Evolutionary conservation across 192 early-diverging fungal species (phyloP), one percentile per base, ranked within the genome.

Genomic region (Coemansia sp.): DNA sequence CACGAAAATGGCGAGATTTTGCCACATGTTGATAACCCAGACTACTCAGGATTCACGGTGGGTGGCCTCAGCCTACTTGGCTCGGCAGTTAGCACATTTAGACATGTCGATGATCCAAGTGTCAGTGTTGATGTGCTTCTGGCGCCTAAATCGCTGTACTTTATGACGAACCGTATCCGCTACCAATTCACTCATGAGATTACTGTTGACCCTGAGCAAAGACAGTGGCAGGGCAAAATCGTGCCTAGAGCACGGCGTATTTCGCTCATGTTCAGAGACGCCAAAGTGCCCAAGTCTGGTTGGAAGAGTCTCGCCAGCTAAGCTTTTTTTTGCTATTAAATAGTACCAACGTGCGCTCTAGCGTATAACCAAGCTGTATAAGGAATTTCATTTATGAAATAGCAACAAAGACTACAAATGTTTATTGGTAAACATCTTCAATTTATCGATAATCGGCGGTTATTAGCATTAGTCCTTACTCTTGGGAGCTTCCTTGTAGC

Each of bases 121-220:
- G 72, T 76, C 34, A 66, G 69, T 27, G 89, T 94, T 19, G 85
- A 84, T 17, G 91, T 90, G 23, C 63, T 90, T 55, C 73, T 95
- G 48, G 78, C 86, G 25, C 86, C 88, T 6, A 69, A 85, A 5
- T 82, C 86, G 57, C 82, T 95, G 61, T 95, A 95, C 66, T 86
- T 93, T 75, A 92, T 93, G 82, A 80, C 86, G 67, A 82, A 81
- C 51, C 64, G 14, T 14, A 83, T 94, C n/a, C 85, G 94, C 44
- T 93, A 89, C 61, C 77, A 87, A 29, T 95, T 90, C 75, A 92
- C 90, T 1, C 94, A 95, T 67, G 94, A 91, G 59, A 92, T 95
- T 14, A 89, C 89, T 1, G 65, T 73, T 1, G 71, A 86, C 25
- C 63, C 78, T 1, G 61, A 64, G 9, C 77, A 89, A 55, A 80